Evolutionary conservation across 2,329 filamentous ascomycete genomes (phyloP), one percentile per base, ranked within the genome.

Genomic region (Ophiocordyceps camponoti-floridani): DNA sequence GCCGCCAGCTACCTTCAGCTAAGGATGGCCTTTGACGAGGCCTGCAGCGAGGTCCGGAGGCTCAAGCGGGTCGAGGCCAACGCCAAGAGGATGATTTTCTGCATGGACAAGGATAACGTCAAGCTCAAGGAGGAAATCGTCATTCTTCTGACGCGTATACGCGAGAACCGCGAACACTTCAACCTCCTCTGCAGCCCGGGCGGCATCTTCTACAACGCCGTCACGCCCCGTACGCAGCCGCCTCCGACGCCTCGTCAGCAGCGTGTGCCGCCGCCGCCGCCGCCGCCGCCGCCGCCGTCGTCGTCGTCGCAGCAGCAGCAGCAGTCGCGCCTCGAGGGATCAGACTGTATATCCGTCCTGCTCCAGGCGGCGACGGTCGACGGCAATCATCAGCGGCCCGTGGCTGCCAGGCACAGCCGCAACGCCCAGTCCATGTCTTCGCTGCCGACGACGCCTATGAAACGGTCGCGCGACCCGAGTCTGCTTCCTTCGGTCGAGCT

Each of bases 161-260:
- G 83, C 40, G 85, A 94, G 58, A 94, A 94, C 56, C 72, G 89
- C 49, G 84, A 93, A 56, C 87, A 94, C 56, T 79, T 94, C 53
- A 83, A 84, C 47, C 73, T 74, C 56, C 74, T 94, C 43, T 80
- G 83, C 54, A 82, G 84, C 53, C 83, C 84, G 2, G 81, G 82
- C 13, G 78, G 76, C 43, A 74, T 76, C 31, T 78, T 78, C 46
- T 73, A 82, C 48, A 66, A 73, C 47, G 69, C 77, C 47, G 63
- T 79, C 47, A 78, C 75, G 2, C 77, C 79, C 50, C 63, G 14
- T 64, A 60, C 68, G 50, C 59, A 72, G 54, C 52, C 58, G 28
- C 54, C 57, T 13, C 57, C 64, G 19, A 65, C 67, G 6, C 68
- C 71, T 30, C 69, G 70, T 49, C 58, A 64, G 19, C 42, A 23